Evolutionary conservation across 169 alveolate genomes (phyloP).

Genomic region (Gregarina niphandrodes): DNA sequence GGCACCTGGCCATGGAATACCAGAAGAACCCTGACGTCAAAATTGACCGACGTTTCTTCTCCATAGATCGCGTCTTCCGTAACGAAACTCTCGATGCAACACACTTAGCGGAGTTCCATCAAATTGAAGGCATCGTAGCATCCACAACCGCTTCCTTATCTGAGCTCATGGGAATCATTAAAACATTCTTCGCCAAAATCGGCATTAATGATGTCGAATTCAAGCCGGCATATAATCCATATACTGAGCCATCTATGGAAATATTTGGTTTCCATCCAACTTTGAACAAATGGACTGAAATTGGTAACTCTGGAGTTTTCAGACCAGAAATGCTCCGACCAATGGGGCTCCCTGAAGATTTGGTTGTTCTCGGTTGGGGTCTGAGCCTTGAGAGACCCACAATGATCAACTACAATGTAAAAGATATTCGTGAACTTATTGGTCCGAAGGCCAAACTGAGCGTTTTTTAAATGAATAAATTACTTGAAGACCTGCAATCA

Average conservation of each 20-base stretch:
- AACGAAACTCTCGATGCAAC: constrained; percentile 96
- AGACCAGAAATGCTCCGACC: constrained; percentile 98
- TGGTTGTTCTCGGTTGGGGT: constrained; percentile 97
- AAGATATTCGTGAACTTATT: constrained; percentile 85
- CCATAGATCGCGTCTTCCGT: constrained; percentile 96
- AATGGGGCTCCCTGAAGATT: constrained; percentile 90
- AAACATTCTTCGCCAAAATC: constrained; percentile 30
- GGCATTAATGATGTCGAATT: constrained; percentile 42
- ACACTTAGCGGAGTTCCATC: constrained; percentile 98
- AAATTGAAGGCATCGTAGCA: constrained; percentile 74
- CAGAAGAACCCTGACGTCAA: constrained; percentile 16
- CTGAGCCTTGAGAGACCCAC: constrained; percentile 89
- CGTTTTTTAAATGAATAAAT: too few relatives aligned
- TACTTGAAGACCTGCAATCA: too few relatives aligned
- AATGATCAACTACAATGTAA: constrained; percentile 78
- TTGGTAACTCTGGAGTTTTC: constrained; percentile 97
- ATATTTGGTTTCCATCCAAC: constrained; percentile 88
- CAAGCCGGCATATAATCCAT: constrained; percentile 99
- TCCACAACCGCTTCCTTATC: constrained; percentile 61
- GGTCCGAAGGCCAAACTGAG: constrained; percentile 47
- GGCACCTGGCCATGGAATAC: constrained; percentile 66
- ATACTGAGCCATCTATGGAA: constrained; percentile 99
- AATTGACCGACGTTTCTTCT: constrained; percentile 39
- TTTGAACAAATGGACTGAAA: constrained; percentile 80
- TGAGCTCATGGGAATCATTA: constrained; percentile 54